Evolutionary conservation across 2,329 filamentous ascomycete species (phyloP), one percentile per base, ranked within the genome.

Genomic region (Saccharata proteae): DNA sequence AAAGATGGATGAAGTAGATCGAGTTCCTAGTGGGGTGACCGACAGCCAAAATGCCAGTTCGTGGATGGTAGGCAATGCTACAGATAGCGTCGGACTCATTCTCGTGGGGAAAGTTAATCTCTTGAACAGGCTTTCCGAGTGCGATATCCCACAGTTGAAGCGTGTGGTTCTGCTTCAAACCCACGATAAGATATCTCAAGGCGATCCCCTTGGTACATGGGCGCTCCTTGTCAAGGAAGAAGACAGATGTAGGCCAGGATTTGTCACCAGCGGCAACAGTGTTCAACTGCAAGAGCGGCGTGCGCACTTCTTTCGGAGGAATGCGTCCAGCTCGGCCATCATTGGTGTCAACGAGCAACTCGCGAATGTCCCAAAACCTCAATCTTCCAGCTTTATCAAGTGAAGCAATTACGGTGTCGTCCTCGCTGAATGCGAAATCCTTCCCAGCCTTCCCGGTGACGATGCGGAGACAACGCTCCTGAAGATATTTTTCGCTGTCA

Each of bases 81-180:
- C 90, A 98, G 38, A 96, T 88, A n/a, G 85, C 85, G 57, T 94
- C 88, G 3, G 84, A 92, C 54, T 96, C 88, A 51, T 90, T 93
- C 60, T 82, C 82, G 52, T 98, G 88, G 1, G 90, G 90, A 35
- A 98, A 75, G 54, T 93, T 90, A 54, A 98, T 78, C 61, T 98
- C 90, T 55, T 98, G 88, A 21, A 98, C 90, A 17, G 86, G 83
- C 60, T 94, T 94, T 43, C 80, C 81, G 19, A 98, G 76, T 24
- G 82, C 85, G 49, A 98, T 76, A 64, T 98, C 90, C 92, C 90
- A 98, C 26, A 98, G 74, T 65, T 98, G 92, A 39, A 98, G 74
- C 34, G 88, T 92, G 61, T 98, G 90, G 58, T 98, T 98, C 58
- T 98, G 90, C 64, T 96, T 94, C 74, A 96, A 84, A 47, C 90